Evolutionary conservation across 805 yeast species (phyloP).

Genomic region (Saccharomycopsis sp.): DNA sequence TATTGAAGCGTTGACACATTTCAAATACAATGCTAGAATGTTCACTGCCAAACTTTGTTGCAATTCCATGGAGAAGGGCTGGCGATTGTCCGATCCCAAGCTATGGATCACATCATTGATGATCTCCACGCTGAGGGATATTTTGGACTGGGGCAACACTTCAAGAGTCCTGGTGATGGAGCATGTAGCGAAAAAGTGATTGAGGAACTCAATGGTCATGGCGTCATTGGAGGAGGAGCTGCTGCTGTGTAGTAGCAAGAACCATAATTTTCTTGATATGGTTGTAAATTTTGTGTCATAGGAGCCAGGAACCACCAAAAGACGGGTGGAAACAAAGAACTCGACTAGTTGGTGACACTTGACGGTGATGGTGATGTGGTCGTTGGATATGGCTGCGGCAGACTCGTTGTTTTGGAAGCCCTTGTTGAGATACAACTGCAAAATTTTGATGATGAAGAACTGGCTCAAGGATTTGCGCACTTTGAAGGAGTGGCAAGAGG

Average conservation of each 20-base stretch:
- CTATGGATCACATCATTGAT: conserved; percentile 3
- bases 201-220: no score
- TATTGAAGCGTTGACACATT: conserved; percentile 1
- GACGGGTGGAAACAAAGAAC: no score
- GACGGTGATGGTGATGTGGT: no score
- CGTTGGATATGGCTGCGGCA: no score
- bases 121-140: no score
- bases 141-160: no score
- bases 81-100: neutral
- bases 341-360: no score
- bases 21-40: conserved; percentile 5
- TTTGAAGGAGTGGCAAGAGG: conserved; percentile 6
- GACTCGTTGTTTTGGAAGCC: conserved; percentile 2
- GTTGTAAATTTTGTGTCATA: conserved; percentile 7
- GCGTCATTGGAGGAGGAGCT: no score
- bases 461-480: neutral
- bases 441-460: conserved; percentile 4
- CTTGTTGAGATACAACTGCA: neutral
- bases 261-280: conserved; percentile 17
- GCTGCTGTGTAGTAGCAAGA: no score
- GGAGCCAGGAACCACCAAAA: conserved; percentile 5
- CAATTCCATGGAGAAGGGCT: neutral
- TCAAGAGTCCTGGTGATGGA: no score
- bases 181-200: no score
- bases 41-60: conserved; percentile 6